Base-by-base conservation (phyloP, 352 stramenopile species). In the Phytophthora macrochlamydospora region DNA sequence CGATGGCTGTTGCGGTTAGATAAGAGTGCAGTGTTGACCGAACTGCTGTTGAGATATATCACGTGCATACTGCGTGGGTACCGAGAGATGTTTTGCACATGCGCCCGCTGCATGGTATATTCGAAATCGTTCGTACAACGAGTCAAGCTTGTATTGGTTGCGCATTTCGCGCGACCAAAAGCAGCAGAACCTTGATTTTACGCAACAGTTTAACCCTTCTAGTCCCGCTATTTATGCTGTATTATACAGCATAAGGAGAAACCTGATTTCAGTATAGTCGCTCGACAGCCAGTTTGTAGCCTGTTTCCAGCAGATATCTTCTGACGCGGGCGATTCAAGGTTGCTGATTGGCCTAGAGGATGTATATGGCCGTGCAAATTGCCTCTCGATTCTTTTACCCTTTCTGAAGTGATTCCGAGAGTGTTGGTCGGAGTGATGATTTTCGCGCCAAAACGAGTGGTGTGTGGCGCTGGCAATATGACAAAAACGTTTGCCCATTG, bases 131-230 rank as follows among this genome's bases (percentile, higher is more conserved):
- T 24, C 18, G 18, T 24, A 24, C 18, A 24, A 24, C 18, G 18
- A 24, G 18, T 24, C 18, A 24, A 24, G 18, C 18, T 24, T 24
- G 18, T 24, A 24, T 24, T 24, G 18, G 18, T 24, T 24, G 18
- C 18, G 18, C 18, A 24, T 24, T 24, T 24, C 18, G 18, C 18
- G 18, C 18, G 18, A 24, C 18, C 18, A 24, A 24, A 24, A 24
- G 18, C 18, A 24, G 18, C 59, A 76, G 86, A 38, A 65, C 94
- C 45, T 45, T 71, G 14, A 78, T 85, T 3, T 73, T 95, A 38
- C 79, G 72, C 28, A 70, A 79, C 9, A 59, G 11, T 6, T 40
- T 40, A 40, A 40, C 58, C 37, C 62, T 53, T 64, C 46, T 51
- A 62, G 37, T 48, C 54, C n/a, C 62, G 50, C 30, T 43, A 37